Evolutionary conservation across 1,284 basidiomycete species (phyloP).

Genomic region (Papiliotrema terrestris): DNA sequence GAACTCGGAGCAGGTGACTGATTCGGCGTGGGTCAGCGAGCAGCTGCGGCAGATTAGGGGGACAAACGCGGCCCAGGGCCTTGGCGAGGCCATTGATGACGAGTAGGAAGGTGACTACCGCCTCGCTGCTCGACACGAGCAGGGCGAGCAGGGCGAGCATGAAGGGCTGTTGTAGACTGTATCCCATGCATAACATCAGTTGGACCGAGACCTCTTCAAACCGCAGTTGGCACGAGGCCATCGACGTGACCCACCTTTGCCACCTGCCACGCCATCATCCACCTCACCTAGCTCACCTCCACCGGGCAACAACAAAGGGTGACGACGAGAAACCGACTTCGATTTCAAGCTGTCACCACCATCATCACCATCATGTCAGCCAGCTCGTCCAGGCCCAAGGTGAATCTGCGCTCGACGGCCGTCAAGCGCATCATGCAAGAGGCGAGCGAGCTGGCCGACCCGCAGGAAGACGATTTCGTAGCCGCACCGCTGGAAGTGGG

Average conservation of each 20-base stretch:
- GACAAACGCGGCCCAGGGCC: slow-evolving; percentile 22
- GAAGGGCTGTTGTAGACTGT: too few species aligned
- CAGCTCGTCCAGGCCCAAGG: slow-evolving; percentile 16
- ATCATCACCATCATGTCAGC: neutral
- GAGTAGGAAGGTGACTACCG: slow-evolving; percentile 8
- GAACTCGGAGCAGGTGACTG: slow-evolving; percentile 14
- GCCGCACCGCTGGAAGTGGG: slow-evolving; percentile 83
- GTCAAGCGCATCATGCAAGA: slow-evolving; percentile 97
- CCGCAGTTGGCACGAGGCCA: too few species aligned
- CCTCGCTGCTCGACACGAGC: too few species aligned
- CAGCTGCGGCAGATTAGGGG: slow-evolving; percentile 24
- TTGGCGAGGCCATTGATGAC: slow-evolving; percentile 36
- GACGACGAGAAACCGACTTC: too few species aligned
- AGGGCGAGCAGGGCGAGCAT: too few species aligned
- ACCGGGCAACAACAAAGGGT: too few species aligned
- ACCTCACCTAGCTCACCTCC: too few species aligned
- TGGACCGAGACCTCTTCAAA: too few species aligned
- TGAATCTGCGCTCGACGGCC: slow-evolving; percentile 55
- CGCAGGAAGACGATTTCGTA: slow-evolving; percentile 39
- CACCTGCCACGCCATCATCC: too few species aligned
- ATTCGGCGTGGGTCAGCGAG: slow-evolving; percentile 36
- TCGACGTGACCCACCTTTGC: too few species aligned
- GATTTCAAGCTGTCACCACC: too few species aligned
- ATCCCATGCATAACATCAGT: too few species aligned
- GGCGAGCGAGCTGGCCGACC: slow-evolving; percentile 71